Conservation (phyloP, 768 basidiomycete species). For the Mrakia gelida region DNA sequence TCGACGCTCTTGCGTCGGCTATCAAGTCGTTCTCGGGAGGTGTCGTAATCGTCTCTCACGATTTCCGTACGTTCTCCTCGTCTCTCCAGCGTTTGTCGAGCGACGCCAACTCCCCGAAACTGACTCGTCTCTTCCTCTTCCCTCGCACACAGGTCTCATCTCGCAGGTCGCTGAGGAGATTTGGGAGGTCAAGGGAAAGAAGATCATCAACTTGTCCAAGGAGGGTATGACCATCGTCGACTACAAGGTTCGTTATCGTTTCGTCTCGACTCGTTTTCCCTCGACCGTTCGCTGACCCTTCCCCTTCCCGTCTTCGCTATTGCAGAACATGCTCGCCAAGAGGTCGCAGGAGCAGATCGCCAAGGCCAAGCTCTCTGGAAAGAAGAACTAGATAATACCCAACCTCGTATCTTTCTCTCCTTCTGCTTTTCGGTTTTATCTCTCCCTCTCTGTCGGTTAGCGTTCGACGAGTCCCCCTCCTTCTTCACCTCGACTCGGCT, state of each 20-base stretch:
- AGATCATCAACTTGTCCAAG: constrained; percentile 87
- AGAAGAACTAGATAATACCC: constrained; percentile 20
- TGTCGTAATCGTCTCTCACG: constrained; percentile 98
- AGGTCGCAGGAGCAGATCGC: constrained; percentile 32
- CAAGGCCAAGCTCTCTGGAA: constrained; percentile 32
- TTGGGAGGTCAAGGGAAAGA: constrained; percentile 95
- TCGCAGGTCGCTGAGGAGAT: constrained; percentile 97
- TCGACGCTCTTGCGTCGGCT: constrained; percentile 88
- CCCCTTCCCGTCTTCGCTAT: too few relatives aligned
- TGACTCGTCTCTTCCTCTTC: constrained; percentile 23
- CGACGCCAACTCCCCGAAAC: neutral
- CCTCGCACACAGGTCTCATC: constrained; percentile 65
- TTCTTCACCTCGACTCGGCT: too few relatives aligned
- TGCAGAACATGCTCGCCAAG: constrained; percentile 30
- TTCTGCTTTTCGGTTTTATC: neutral
- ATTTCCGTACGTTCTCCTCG: constrained; percentile 76
- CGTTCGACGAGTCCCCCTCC: too few relatives aligned
- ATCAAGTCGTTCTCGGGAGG: constrained; percentile 98
- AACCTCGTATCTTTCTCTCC: neutral
- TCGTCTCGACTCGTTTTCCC: neutral
- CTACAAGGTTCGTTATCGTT: constrained; percentile 57
- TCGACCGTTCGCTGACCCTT: neutral
- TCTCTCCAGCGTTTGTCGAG: neutral
- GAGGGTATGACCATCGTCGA: constrained; percentile 84
- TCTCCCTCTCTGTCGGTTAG: too few relatives aligned